Conservation (phyloP, 2,329 filamentous ascomycete genomes). For the Monilinia fructicola region DNA sequence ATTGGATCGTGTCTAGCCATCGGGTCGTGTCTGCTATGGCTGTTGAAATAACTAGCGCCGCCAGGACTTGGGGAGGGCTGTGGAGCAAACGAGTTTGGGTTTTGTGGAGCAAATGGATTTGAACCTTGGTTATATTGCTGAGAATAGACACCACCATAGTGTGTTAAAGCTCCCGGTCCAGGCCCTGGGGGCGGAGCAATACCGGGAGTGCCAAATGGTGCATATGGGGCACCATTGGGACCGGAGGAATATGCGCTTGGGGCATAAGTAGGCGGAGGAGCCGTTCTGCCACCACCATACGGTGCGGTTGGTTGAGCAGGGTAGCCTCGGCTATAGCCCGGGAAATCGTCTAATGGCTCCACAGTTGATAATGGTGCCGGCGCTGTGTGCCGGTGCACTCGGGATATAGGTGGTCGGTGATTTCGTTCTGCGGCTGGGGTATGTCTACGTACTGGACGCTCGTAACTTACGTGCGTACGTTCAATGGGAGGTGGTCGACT, state of each 20-base stretch:
- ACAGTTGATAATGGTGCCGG: conserved; percentile 59
- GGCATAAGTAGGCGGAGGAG: conserved; percentile 37
- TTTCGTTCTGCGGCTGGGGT: conserved; percentile 39
- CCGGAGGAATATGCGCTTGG: conserved; percentile 36
- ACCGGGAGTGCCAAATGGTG: conserved; percentile 33
- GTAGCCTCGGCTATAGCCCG: conserved; percentile 46
- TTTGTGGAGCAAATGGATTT: conserved; percentile 21
- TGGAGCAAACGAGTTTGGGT: conserved; percentile 38
- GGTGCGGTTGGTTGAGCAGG: conserved; percentile 39
- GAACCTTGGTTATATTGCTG: conserved; percentile 27
- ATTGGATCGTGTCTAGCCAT: conserved; percentile 44
- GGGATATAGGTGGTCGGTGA: conserved; percentile 42
- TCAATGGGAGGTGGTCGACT: conserved; percentile 43
- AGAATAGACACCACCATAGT: conserved; percentile 36
- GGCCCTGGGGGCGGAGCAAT: conserved; percentile 23
- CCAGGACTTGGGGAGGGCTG: conserved; percentile 35
- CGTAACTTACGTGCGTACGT: conserved; percentile 20
- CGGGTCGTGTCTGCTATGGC: conserved; percentile 43
- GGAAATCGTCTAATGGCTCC: conserved; percentile 65
- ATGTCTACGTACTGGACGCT: conserved; percentile 43
- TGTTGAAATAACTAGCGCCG: conserved; percentile 38
- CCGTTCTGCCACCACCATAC: conserved; percentile 32
- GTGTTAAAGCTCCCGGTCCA: conserved; percentile 37
- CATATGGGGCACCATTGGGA: conserved; percentile 29
- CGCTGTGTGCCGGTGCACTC: conserved; percentile 46